Evolutionary conservation across 192 early-diverging fungal species (phyloP), one percentile per base, ranked within the genome.

Genomic region (Chytriomyces hyalinus): DNA sequence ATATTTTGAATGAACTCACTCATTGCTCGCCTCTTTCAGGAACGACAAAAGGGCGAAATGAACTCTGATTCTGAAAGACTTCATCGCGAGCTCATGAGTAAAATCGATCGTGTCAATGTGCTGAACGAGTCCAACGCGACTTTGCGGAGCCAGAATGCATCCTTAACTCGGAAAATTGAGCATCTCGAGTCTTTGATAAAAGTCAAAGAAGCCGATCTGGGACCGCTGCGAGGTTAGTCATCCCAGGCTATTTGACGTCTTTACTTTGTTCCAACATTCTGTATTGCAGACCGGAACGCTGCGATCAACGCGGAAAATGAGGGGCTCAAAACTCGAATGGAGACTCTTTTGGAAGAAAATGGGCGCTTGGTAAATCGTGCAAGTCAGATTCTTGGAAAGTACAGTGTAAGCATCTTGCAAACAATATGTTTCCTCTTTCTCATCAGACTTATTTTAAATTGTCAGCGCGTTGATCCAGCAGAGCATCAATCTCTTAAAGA

Each of bases 41-140:
- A 88, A 79, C 81, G 83, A 15, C 77, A 76, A 65, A 77, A 77
- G 49, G 63, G 76, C 11, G 80, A 83, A 73, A 80, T 82, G n/a
- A 79, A 76, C 13, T 77, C 87, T 11, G 83, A 87, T 51, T 83
- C 89, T 0, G 86, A 89, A 64, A 47, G 86, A 60, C 81, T 89
- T 67, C 86, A 91, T 53, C 71, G 83, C 65, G 87, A 92, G 50
- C 83, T 93, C 57, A 79, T 91, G 81, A 88, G 87, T 65, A 90
- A 91, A 79, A 82, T 92, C 46, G 87, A 92, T 68, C 87, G 91
- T 73, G 73, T 88, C 43, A 88, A 87, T 75, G 59, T 94, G 9
- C 80, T 96, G 49, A 89, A 91, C 5, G 94, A 96, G 65, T 92
- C 91, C 49, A 96, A 94, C 79, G 80, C 87, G n/a, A 89, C 88